Base-by-base conservation (phyloP, 345 rosid genomes). In the Dipteronia sinensis region DNA sequence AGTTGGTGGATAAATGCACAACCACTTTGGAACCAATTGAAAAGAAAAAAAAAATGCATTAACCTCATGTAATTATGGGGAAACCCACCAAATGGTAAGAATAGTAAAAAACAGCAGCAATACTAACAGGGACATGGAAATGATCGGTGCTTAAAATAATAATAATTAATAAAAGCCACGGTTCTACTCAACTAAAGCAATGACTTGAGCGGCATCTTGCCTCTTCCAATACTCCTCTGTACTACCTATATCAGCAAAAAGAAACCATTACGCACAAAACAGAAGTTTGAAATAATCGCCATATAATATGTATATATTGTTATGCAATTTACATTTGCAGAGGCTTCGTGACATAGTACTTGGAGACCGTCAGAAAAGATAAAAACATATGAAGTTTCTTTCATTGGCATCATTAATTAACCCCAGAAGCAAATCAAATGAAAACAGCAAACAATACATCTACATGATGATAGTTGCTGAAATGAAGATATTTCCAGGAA, bases 141-240 rank as follows among this genome's bases (percentile, higher is more conserved):
- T 68, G 22, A 58, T 59, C 16, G 65, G 6, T 29, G 66, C 58
- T 55, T 23, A 38, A 74, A 69, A 75, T 7, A 42, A 42, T 40
- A 47, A 47, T 9, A 13, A 47, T 56, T 56, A 19, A 5, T 58
- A n/a, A 78, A 76, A n/a, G 77, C 7, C 23, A 47, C 10, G 51
- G 56, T 47, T 74, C 16, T 66, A 85, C 90, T 89, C 83, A 85
- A 94, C 98, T 77, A 82, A 91, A 87, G 98, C 94, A 72, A 94
- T 71, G 75, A 91, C 93, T 80, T 86, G 87, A 77, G 95, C 98
- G 1, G 97, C 98, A 78, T 94, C 98, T 76, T 72, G 80, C 80
- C 98, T 90, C 86, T 85, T 88, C 98, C 98, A 94, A 79, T 88
- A 93, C 71, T 94, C 97, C 69, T 89, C 94, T 3, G 98, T 91